phyloP scores from a whole-genome alignment of 2,329 filamentous ascomycete species.

The Xylariaceae sp. region DNA sequence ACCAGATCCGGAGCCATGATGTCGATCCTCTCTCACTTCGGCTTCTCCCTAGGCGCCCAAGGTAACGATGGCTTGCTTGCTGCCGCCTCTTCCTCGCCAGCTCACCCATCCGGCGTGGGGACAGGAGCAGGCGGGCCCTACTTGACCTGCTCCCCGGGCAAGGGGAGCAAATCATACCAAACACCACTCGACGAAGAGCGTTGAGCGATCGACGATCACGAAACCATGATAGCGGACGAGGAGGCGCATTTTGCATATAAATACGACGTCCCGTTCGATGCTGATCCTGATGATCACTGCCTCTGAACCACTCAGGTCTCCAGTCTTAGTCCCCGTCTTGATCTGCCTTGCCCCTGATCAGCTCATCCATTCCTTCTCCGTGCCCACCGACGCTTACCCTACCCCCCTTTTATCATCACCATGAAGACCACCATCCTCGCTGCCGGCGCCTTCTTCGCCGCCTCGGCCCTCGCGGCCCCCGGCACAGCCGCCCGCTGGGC shows the following conservation, averaged over 20 bases:
- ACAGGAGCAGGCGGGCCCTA: too few relatives aligned
- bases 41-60: background rate
- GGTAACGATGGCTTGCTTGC: background rate
- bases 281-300: too few relatives aligned
- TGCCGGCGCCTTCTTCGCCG: constrained; percentile 35
- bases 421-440: constrained; percentile 46
- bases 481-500: constrained; percentile 37
- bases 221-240: constrained; percentile 2
- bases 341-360: constrained; percentile 6
- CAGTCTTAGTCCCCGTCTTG: constrained; percentile 6
- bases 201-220: background rate
- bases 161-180: background rate
- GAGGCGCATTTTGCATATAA: constrained; percentile 16
- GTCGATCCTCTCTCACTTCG: background rate
- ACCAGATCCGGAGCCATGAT: background rate
- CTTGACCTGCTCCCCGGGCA: too few relatives aligned
- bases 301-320: too few relatives aligned
- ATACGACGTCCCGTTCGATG: constrained; percentile 2
- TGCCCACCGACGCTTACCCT: constrained; percentile 7
- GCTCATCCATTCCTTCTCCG: too few relatives aligned
- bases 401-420: constrained; percentile 19
- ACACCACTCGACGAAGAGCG: background rate
- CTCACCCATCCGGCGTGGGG: too few relatives aligned
- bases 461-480: constrained; percentile 40
- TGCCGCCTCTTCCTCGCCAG: too few relatives aligned